Conservation (phyloP, 2,329 filamentous ascomycete species). For the Dactylella cylindrospora region DNA sequence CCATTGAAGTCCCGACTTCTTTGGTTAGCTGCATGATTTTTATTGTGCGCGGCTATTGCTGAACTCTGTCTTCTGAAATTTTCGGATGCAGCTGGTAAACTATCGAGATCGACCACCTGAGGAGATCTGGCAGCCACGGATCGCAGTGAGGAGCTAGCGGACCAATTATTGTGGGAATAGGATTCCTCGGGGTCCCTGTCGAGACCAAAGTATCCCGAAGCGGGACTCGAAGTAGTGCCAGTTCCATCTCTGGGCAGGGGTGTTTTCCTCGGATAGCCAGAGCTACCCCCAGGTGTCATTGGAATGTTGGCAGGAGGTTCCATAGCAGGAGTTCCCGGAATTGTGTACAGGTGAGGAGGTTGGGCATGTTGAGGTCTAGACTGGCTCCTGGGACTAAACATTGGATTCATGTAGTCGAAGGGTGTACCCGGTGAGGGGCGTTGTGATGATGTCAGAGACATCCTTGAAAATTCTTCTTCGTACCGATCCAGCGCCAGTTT, state of each 20-base stretch:
- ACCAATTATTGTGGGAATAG: slow-evolving; percentile 49
- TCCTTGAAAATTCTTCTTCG: slow-evolving; percentile 36
- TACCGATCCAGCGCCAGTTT: slow-evolving; percentile 17
- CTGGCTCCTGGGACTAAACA: slow-evolving; percentile 18
- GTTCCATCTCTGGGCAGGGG: slow-evolving; percentile 25
- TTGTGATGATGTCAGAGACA: slow-evolving; percentile 44
- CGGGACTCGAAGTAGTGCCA: slow-evolving; percentile 19
- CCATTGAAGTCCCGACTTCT: slow-evolving; percentile 34
- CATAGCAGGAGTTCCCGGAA: slow-evolving; percentile 38
- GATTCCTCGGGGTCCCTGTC: slow-evolving; percentile 47
- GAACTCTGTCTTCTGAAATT: slow-evolving; percentile 46
- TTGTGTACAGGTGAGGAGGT: slow-evolving; percentile 39
- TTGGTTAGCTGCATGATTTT: slow-evolving; percentile 32
- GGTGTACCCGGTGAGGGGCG: slow-evolving; percentile 38
- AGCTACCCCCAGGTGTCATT: slow-evolving; percentile 24
- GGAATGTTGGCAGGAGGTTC: slow-evolving; percentile 30
- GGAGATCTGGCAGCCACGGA: slow-evolving; percentile 49
- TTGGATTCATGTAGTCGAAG: slow-evolving; percentile 36
- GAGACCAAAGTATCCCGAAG: slow-evolving; percentile 48
- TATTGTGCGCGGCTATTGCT: slow-evolving; percentile 39
- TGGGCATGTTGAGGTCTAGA: slow-evolving; percentile 37
- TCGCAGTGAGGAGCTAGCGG: slow-evolving; percentile 47
- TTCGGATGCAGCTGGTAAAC: slow-evolving; percentile 47
- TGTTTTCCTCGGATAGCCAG: slow-evolving; percentile 31
- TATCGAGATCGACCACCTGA: slow-evolving; percentile 47